Evolutionary conservation across 2,329 filamentous ascomycete species (phyloP).

Genomic region (Paraphoma chrysanthemicola): DNA sequence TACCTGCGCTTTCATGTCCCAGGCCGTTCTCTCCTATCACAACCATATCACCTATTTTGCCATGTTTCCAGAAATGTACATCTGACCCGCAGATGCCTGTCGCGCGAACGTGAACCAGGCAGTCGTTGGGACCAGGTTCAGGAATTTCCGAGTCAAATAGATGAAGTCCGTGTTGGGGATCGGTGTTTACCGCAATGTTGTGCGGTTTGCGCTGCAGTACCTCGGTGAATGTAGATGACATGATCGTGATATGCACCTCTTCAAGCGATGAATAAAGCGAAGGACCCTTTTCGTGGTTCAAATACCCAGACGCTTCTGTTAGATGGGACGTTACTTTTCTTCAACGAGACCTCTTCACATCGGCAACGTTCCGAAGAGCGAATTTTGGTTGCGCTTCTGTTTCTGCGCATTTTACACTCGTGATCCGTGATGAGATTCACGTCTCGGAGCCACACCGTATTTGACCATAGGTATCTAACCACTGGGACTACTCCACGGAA

Average conservation of each 20-base stretch:
- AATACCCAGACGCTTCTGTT: background rate
- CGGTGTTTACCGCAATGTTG: slow-evolving; percentile 41
- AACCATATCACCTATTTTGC: slow-evolving; percentile 13
- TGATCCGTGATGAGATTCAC: background rate
- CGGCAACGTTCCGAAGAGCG: background rate
- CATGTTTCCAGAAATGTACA: slow-evolving; percentile 21
- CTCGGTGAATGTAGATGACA: slow-evolving; percentile 11
- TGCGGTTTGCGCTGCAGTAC: slow-evolving; percentile 32
- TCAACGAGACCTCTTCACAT: no score
- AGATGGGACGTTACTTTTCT: no score
- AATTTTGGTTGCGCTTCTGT: no score
- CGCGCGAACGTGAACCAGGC: slow-evolving; percentile 38
- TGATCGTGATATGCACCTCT: background rate
- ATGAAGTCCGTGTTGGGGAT: slow-evolving; percentile 38
- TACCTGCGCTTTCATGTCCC: slow-evolving; percentile 23
- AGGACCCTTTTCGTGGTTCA: background rate
- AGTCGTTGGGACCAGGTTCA: slow-evolving; percentile 31
- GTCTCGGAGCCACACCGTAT: background rate
- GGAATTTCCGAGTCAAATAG: slow-evolving; percentile 26
- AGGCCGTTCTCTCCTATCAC: slow-evolving; percentile 18
- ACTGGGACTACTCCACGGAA: no score
- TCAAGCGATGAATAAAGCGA: background rate
- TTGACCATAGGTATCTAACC: background rate
- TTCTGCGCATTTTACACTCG: background rate
- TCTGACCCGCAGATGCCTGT: slow-evolving; percentile 43